Evolutionary conservation across 305 asterid genomes (phyloP), one percentile per base, ranked within the genome.

Genomic region (Solanum aculeatissimum): DNA sequence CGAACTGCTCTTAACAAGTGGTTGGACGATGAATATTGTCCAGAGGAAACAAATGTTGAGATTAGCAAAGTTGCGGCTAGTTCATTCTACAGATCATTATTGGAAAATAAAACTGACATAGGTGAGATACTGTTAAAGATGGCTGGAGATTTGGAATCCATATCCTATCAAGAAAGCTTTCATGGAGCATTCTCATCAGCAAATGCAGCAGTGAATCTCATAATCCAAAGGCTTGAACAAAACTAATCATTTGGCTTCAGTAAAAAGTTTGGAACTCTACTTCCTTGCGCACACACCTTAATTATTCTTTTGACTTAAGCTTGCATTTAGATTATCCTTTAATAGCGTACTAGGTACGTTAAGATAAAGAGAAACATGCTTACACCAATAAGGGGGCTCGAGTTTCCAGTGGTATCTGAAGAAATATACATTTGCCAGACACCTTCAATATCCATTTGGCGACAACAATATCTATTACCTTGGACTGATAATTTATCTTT

Each of bases 101-200:
- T 89, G 88, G 94, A 88, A 55, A 91, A 89, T 72, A 89, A 91
- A 86, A 88, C 84, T 32, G 99, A 94, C 83, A 51, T 93, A 83
- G 99, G 99, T n/a, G 98, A 94, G 79, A 96, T 96, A 79, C 85
- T 96, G 89, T 78, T 96, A 82, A 91, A 85, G 79, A 93, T 96
- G 98, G 99, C 93, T 43, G 57, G 85, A 21, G 98, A 92, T 49
- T 84, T 96, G 92, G 96, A 93, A 83, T 89, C 98, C 49, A 90
- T 96, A 84, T 96, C 98, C 53, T 96, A 96, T 87, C 95, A 96
- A 87, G 98, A 96, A 86, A 96, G 98, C 94, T 96, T 96, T 86
- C 99, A 94, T 43, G 99, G 99, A 85, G 99, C 99, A 80, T 96
- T 93, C 86, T 92, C 99, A 53, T 89, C 99, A 2, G 98, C 99